Evolutionary conservation across 257 asterid species (phyloP).

Genomic region (Anisodus acutangulus): DNA sequence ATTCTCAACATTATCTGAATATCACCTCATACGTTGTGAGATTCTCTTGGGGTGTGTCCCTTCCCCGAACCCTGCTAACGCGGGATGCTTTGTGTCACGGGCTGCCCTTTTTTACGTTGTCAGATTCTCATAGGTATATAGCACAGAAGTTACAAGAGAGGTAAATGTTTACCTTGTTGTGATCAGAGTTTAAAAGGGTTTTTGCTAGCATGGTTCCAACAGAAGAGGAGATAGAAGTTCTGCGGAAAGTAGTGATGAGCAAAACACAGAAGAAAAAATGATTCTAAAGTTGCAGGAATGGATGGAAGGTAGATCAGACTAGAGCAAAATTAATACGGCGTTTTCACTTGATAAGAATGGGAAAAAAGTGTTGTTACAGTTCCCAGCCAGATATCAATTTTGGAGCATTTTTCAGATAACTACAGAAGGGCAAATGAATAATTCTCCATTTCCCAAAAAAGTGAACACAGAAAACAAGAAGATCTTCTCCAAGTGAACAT

Average conservation of each 20-base stretch:
- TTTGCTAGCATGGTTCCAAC: background rate
- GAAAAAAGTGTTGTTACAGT: background rate
- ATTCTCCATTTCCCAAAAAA: background rate
- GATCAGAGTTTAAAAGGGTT: background rate
- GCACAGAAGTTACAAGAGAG: constrained; percentile 9
- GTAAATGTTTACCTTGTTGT: background rate
- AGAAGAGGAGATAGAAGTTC: background rate
- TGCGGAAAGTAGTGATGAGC: background rate
- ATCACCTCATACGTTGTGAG: background rate
- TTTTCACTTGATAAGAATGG: background rate
- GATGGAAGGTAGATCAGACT: background rate
- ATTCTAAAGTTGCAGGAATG: background rate
- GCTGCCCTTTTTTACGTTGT: too few relatives aligned
- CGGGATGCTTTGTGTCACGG: too few relatives aligned
- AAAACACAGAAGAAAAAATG: background rate
- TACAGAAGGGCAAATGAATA: background rate
- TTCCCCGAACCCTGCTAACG: too few relatives aligned
- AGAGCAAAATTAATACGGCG: background rate
- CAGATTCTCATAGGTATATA: background rate
- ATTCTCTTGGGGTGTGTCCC: background rate
- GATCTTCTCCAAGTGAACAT: background rate
- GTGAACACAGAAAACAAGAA: background rate
- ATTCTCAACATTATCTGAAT: background rate
- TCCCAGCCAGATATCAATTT: background rate
- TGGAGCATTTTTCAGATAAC: background rate